Evolutionary conservation across 2,329 filamentous ascomycete genomes (phyloP).

Genomic region (Acrocalymma vagum): DNA sequence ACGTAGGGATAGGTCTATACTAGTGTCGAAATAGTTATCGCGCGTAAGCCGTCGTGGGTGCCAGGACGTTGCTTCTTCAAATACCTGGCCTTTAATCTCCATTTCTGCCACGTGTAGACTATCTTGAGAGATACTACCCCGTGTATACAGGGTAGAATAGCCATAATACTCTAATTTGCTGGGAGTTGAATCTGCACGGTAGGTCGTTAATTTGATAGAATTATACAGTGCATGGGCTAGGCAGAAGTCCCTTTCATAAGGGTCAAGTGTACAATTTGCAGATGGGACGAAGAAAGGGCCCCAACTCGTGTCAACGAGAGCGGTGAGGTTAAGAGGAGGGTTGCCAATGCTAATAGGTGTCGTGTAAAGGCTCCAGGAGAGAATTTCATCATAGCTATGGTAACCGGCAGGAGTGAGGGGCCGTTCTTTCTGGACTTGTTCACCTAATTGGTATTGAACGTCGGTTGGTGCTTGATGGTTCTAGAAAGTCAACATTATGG

Average conservation of each 20-base stretch:
- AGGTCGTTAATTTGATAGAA: constrained; percentile 11
- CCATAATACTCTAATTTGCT: constrained; percentile 7
- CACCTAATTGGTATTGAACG: no score
- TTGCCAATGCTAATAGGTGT: constrained; percentile 15
- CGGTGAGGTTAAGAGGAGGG: constrained; percentile 8
- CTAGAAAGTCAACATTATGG: no score
- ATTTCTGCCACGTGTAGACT: constrained; percentile 11
- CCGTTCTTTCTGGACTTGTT: no score
- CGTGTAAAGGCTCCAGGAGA: constrained; percentile 9
- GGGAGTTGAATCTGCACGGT: constrained; percentile 4
- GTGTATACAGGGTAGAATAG: constrained; percentile 10
- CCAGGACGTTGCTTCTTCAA: constrained; percentile 12
- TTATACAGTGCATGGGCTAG: constrained; percentile 11
- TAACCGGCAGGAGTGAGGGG: no score
- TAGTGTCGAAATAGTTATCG: constrained; percentile 14
- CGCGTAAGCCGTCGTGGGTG: constrained; percentile 2
- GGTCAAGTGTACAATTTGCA: constrained; percentile 12
- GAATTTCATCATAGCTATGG: no score
- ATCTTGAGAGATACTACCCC: constrained; percentile 12
- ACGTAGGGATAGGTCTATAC: constrained; percentile 14
- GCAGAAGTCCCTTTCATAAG: constrained; percentile 2
- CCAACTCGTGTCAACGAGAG: constrained; percentile 16
- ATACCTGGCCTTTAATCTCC: constrained; percentile 11
- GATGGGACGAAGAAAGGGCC: constrained; percentile 18
- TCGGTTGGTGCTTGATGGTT: no score